A percentile compares a stretch with the other conserved stretches of the same genome.
Conservation (phyloP, 371 early-diverging fungal genomes). For the Saksenaea oblongispora region DNA sequence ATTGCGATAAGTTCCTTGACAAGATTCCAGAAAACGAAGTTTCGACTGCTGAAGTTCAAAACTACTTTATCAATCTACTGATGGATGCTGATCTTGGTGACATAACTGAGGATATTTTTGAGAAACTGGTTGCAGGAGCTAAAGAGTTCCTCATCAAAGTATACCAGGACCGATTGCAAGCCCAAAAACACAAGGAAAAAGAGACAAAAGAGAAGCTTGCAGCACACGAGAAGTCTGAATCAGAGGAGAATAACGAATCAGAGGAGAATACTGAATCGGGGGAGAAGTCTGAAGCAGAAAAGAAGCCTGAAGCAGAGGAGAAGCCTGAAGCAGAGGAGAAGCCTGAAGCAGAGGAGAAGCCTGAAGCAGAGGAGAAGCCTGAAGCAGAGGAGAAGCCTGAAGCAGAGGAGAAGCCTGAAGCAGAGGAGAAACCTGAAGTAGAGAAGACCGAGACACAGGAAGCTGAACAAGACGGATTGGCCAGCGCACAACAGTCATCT, state of each 20-base stretch:
- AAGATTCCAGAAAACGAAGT: conserved; percentile 39
- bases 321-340: too few relatives aligned
- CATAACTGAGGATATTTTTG: conserved; percentile 8
- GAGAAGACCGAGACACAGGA: too few relatives aligned
- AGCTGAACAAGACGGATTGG: too few relatives aligned
- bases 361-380: neutral
- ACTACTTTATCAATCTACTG: conserved; percentile 28
- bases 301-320: too few relatives aligned
- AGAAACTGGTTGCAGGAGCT: conserved; percentile 10
- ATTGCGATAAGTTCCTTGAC: conserved; percentile 14
- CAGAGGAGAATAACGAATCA: neutral
- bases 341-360: neutral
- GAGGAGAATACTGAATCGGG: too few relatives aligned
- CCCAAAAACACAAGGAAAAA: conserved; percentile 10
- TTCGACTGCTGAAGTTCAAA: conserved; percentile 54
- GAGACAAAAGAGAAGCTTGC: neutral
- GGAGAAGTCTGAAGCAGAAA: too few relatives aligned
- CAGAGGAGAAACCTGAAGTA: too few relatives aligned
- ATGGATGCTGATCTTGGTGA: conserved; percentile 13
- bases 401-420: neutral
- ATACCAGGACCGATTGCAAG: conserved; percentile 18
- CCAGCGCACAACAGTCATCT: too few relatives aligned
- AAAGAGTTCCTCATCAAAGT: conserved; percentile 20
- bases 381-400: neutral
- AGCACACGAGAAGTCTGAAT: neutral